Evolutionary conservation across 2,329 filamentous ascomycete species (phyloP), one percentile per base, ranked within the genome.

Genomic region (Colletotrichum navitas): DNA sequence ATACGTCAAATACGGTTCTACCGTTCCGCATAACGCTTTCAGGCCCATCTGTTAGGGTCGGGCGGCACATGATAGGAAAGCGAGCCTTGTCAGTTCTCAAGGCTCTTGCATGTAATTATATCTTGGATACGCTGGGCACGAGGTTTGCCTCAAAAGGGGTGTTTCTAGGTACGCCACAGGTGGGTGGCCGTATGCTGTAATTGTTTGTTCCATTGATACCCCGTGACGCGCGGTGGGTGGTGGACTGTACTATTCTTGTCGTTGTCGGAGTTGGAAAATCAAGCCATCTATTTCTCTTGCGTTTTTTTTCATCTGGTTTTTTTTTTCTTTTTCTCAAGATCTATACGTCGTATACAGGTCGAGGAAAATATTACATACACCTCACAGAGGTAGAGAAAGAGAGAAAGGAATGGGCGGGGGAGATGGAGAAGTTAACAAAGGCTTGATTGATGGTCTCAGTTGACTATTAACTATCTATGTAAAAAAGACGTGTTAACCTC

Each of bases 121-220:
- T 47, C n/a, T 70, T 70, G 66, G 70, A 70, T 66, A 58, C 26
- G 26, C 41, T 26, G 7, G 55, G 39, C 36, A 47, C 29, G 32
- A 51, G 21, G 29, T 39, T 49, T 51, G 26, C 26, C 47, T 21
- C 24, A 29, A 59, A 64, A 41, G 14, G 51, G 52, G 34, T 8
- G 36, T 63, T 59, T 62, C n/a, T 21, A 39, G 21, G 34, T 24
- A 36, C 29, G 29, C 41, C 34, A 62, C 29, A 24, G 43, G 18
- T 24, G 26, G 49, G 18, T 49, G 51, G 49, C 14, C 5, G 34
- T 49, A 29, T 66, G 49, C 55, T 72, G 47, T 66, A 60, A 54
- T 70, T 45, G 34, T 52, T 70, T 16, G 34, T 71, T 43, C 60
- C 47, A 66, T 36, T 66, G 66, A 72, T 72, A 72, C 66, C 70